phyloP scores from a whole-genome alignment of 345 rosid genomes.

The Lepidium africanum region DNA sequence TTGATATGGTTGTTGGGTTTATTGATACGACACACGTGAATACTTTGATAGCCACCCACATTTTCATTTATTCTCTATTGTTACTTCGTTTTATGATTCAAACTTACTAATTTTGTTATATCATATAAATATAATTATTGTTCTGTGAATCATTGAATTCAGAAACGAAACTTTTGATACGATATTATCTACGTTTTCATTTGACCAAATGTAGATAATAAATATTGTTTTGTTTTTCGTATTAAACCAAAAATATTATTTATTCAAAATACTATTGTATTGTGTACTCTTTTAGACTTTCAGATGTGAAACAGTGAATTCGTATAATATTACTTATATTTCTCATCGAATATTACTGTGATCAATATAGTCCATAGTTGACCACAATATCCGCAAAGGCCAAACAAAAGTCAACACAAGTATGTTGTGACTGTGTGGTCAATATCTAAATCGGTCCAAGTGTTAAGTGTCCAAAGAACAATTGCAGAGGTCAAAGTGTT shows the following conservation, averaged over 20 bases:
- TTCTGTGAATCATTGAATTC: not conserved
- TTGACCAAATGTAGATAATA: no score
- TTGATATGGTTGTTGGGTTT: constrained; percentile 32
- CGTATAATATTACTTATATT: not conserved
- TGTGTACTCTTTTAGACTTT: not conserved
- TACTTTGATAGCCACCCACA: constrained; percentile 12
- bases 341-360: not conserved
- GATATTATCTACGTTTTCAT: no score
- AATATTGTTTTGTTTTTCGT: not conserved
- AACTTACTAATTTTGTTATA: not conserved
- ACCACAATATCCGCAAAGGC: no score
- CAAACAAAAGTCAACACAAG: no score
- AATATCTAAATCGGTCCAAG: not conserved
- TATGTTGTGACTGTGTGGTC: no score
- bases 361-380: not conserved
- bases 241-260: no score
- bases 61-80: constrained; percentile 6
- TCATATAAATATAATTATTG: no score
- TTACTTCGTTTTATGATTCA: not conserved
- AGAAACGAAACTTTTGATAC: not conserved
- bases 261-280: no score
- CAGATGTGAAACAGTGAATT: not conserved
- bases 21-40: constrained; percentile 34
- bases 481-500: not conserved
- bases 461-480: not conserved